These are phyloP conservation scores for Moesziomyces sp. DNA, from an alignment of 1,284 basidiomycete species.

Conservation along the genomic window DNA sequence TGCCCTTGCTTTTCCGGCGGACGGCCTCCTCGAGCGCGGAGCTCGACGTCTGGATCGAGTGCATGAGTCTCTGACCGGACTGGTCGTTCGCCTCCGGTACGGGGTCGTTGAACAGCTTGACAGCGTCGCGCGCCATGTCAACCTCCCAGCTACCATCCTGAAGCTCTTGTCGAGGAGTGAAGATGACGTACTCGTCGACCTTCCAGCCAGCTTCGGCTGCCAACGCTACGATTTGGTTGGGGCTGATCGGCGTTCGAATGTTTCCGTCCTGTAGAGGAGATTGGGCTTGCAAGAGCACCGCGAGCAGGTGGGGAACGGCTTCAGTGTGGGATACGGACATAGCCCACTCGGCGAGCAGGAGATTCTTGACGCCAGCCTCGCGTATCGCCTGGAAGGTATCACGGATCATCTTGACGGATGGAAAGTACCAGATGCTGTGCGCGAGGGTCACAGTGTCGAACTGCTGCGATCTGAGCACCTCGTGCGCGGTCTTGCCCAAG, in stretches of 20 bases:
- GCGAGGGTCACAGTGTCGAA: slow-evolving; percentile 19
- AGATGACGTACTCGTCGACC: slow-evolving; percentile 11
- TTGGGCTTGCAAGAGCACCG: slow-evolving; percentile 28
- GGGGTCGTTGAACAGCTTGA: not conserved
- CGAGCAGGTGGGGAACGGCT: slow-evolving; percentile 22
- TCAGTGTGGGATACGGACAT: slow-evolving; percentile 22
- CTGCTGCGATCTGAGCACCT: slow-evolving; percentile 1
- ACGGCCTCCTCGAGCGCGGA: slow-evolving; percentile 23
- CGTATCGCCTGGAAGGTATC: slow-evolving; percentile 11
- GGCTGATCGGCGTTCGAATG: slow-evolving; percentile 13
- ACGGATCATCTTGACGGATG: slow-evolving; percentile 8
- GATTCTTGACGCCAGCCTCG: slow-evolving; percentile 22
- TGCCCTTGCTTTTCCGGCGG: slow-evolving; percentile 1
- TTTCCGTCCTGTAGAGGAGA: slow-evolving; percentile 14
- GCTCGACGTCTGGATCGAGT: slow-evolving; percentile 17
- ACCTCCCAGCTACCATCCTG: slow-evolving; percentile 34
- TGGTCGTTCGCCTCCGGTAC: not conserved
- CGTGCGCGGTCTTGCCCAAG: slow-evolving; percentile 16
- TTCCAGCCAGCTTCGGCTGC: slow-evolving; percentile 19
- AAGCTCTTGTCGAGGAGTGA: slow-evolving; percentile 10
- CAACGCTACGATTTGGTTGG: slow-evolving; percentile 10
- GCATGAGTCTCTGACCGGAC: slow-evolving; percentile 5
- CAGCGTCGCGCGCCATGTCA: slow-evolving; percentile 16
- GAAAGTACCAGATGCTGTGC: slow-evolving; percentile 33
- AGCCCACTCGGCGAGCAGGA: slow-evolving; percentile 31